phyloP scores from a whole-genome alignment of 257 asterid genomes.

The Cynanchum wilfordii region DNA sequence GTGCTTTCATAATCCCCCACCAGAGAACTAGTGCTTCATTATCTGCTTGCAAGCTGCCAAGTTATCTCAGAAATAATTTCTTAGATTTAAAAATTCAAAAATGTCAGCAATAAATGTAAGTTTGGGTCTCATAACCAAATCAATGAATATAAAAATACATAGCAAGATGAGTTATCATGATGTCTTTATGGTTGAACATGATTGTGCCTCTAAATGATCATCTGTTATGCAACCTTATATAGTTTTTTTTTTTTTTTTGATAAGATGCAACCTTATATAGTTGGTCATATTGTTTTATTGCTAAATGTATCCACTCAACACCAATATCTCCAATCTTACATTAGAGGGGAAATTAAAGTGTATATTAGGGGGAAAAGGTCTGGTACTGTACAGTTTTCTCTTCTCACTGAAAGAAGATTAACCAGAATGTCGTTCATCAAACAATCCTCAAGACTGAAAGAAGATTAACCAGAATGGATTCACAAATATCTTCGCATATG shows the following conservation, averaged over 20 bases:
- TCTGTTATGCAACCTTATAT: background rate
- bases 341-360: background rate
- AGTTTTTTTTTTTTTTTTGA: too few relatives aligned
- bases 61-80: background rate
- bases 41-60: background rate
- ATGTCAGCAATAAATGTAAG: background rate
- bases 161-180: background rate
- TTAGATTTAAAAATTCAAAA: background rate
- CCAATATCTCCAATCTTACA: background rate
- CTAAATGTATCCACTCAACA: background rate
- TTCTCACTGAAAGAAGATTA: background rate
- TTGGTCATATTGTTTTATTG: background rate
- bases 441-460: background rate
- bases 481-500: background rate
- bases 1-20: background rate
- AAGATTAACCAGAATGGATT: too few relatives aligned
- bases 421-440: background rate
- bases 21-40: background rate
- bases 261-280: background rate
- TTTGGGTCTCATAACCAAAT: background rate
- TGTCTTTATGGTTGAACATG: background rate
- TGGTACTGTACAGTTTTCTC: background rate
- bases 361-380: background rate
- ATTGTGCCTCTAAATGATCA: background rate
- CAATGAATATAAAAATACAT: background rate